These are phyloP conservation scores for Biscutella auriculata DNA, from an alignment of 441 rosid genomes.

Conservation along the genomic window DNA sequence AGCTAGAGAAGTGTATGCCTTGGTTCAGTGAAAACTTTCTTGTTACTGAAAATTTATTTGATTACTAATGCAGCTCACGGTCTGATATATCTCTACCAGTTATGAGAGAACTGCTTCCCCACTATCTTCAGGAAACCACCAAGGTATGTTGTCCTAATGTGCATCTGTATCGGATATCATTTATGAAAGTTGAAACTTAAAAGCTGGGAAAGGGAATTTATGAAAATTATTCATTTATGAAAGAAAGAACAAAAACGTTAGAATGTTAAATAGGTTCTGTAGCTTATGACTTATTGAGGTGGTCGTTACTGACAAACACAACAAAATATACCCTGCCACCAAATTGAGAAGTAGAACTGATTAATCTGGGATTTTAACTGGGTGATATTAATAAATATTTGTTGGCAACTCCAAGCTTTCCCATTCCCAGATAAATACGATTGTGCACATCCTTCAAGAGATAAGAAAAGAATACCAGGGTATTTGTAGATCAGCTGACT, in stretches of 20 bases:
- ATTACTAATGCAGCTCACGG: slow-evolving; percentile 52
- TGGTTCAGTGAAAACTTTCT: background rate
- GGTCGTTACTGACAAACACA: background rate
- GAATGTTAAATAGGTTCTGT: slow-evolving; percentile 2
- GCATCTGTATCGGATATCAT: too few species aligned
- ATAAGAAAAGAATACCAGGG: background rate
- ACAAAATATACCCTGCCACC: slow-evolving; percentile 4
- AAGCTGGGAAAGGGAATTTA: slow-evolving; percentile 4
- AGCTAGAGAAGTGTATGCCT: slow-evolving; percentile 1
- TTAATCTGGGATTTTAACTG: background rate
- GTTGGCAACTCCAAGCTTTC: background rate
- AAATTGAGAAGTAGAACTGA: background rate
- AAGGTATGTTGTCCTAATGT: slow-evolving; percentile 47
- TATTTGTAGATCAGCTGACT: background rate
- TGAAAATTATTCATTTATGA: background rate
- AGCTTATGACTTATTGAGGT: background rate
- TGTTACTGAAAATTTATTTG: slow-evolving; percentile 4
- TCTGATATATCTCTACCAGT: slow-evolving; percentile 94
- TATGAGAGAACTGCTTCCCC: slow-evolving; percentile 90
- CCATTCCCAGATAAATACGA: background rate
- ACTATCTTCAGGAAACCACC: slow-evolving; percentile 87
- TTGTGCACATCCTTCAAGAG: slow-evolving; percentile 1
- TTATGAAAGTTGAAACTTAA: background rate
- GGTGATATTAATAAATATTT: background rate
- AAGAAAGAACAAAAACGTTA: slow-evolving; percentile 1